Percentiles rank a stretch among this genome's conserved stretches.
These are phyloP conservation scores for Dendryphion nanum DNA, from an alignment of 2,329 filamentous ascomycete genomes.

Conservation along the genomic window DNA sequence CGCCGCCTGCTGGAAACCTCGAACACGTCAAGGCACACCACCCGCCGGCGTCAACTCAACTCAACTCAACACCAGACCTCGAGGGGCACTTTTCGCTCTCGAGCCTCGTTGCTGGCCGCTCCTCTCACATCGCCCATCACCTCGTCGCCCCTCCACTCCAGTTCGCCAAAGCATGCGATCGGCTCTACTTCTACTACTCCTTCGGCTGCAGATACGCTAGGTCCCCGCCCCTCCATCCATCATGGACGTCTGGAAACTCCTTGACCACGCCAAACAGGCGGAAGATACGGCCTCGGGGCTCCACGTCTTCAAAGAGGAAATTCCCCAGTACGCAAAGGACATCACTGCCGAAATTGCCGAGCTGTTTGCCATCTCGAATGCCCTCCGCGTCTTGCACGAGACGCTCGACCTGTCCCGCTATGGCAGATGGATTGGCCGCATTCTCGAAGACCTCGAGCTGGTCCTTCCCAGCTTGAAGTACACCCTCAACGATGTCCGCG, in stretches of 20 bases:
- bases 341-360: slow-evolving; percentile 55
- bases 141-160: slow-evolving; percentile 1
- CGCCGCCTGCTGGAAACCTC: slow-evolving; percentile 21
- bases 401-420: slow-evolving; percentile 42
- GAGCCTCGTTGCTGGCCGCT: slow-evolving; percentile 25
- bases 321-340: slow-evolving; percentile 52
- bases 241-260: slow-evolving; percentile 40
- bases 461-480: slow-evolving; percentile 49
- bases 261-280: slow-evolving; percentile 46
- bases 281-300: slow-evolving; percentile 55
- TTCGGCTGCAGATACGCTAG: slow-evolving; percentile 18
- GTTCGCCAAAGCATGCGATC: slow-evolving; percentile 14
- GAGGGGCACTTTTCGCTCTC: too few relatives aligned
- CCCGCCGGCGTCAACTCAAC: too few relatives aligned
- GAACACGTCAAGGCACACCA: slow-evolving; percentile 41
- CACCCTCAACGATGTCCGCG: slow-evolving; percentile 52
- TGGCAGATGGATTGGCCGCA: slow-evolving; percentile 32
- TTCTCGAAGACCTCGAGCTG: slow-evolving; percentile 49
- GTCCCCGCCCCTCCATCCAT: slow-evolving; percentile 28
- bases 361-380: slow-evolving; percentile 54
- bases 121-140: slow-evolving; percentile 8
- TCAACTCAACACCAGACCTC: slow-evolving; percentile 24
- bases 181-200: slow-evolving; percentile 8
- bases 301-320: slow-evolving; percentile 48
- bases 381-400: slow-evolving; percentile 49